Percentiles rank a stretch among this genome's conserved stretches.
These are phyloP conservation scores for Gymnopilus junonius DNA, from an alignment of 768 basidiomycete genomes.

Conservation along the genomic window DNA sequence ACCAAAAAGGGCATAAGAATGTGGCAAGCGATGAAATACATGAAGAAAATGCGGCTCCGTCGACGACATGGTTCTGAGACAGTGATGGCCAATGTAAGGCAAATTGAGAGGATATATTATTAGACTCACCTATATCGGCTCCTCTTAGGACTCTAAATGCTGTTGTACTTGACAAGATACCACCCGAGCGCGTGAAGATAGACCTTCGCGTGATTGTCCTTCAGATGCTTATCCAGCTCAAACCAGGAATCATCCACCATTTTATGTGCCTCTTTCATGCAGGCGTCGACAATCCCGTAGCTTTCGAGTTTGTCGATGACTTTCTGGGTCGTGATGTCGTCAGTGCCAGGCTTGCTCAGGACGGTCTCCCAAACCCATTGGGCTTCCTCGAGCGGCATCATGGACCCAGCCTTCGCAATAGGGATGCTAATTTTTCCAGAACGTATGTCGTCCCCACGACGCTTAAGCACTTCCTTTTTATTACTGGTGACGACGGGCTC, in stretches of 20 bases:
- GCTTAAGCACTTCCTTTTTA: background rate
- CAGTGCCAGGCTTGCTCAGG: background rate
- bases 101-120: background rate
- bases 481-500: background rate
- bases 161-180: slow-evolving; percentile 4
- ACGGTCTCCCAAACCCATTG: slow-evolving; percentile 5
- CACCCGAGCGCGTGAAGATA: background rate
- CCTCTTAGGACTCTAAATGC: background rate
- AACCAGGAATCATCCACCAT: slow-evolving; percentile 3
- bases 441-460: background rate
- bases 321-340: slow-evolving; percentile 1
- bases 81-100: background rate
- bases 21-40: no score
- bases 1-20: background rate
- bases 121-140: background rate
- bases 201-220: background rate
- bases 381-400: slow-evolving; percentile 1
- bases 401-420: slow-evolving; percentile 1
- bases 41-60: no score
- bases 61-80: background rate
- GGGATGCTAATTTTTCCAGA: slow-evolving; percentile 5
- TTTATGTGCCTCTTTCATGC: slow-evolving; percentile 2
- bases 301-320: slow-evolving; percentile 2
- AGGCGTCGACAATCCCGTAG: background rate
- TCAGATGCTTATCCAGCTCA: background rate